Evolutionary conservation across 2,329 filamentous ascomycete genomes (phyloP), one percentile per base, ranked within the genome.

Genomic region (Lasiodiplodia sp.): DNA sequence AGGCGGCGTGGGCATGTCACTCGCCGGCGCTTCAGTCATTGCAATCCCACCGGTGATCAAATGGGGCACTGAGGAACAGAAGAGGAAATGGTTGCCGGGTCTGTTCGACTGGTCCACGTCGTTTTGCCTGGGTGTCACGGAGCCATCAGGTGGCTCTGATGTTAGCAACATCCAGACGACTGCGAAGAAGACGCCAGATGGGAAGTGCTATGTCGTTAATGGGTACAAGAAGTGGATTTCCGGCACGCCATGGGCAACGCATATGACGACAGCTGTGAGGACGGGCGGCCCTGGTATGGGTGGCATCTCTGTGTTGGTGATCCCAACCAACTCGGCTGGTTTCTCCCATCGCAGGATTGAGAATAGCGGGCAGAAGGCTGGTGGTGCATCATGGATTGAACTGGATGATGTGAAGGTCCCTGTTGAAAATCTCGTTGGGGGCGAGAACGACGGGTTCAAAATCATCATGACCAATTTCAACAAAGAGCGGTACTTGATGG

Each of bases 191-290:
- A 93, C 91, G 0, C 81, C 88, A 1, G 91, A 94, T 75, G 92
- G 92, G 57, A 89, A 91, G 77, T 86, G 90, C 80, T 91, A 90
- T 72, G 73, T 89, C 44, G 87, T 91, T n/a, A 90, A 89, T 68
- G 89, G 89, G 0, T 84, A 85, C 63, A 91, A 91, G 81, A 90
- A 90, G 75, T 90, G 88, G 88, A 91, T 91, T 71, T 90, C 89
- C 0, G 88, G 87, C 57, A 86, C 82, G 16, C 84, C 87, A 1
- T 88, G 84, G 82, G 86, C 88, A 14, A 84, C 88, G 60, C 88
- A 88, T 74, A 86, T 86, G 76, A 89, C 88, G 0, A 87, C 88
- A 14, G 89, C 88, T 2, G 87, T 89, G 5, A 82, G 88, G 7
- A 90, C 87, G 0, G 86, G 87, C 4, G 85, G 82, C 0, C 76